Base-by-base conservation (phyloP, 768 basidiomycete species). In the Termitomyces sp. region DNA sequence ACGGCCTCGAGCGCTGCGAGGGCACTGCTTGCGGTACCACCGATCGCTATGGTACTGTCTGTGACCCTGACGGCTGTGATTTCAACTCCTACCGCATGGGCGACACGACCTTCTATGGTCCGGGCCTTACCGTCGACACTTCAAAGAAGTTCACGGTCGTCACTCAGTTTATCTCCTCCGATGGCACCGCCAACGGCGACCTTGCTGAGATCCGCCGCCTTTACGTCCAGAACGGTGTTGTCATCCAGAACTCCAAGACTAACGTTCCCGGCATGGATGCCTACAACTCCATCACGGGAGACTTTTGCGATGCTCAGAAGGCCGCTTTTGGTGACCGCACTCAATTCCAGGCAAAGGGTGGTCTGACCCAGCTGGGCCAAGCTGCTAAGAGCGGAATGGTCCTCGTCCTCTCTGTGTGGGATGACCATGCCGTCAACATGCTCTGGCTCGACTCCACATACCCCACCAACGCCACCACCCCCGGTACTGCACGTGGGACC, bases 51-150 rank as follows among this genome's bases (percentile, higher is more conserved):
- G 69, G 17, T 14, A 47, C 46, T 11, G 17, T 31, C 29, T 32
- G 29, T 17, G 31, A 47, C 19, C 46, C 46, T 59, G 80, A 79
- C 61, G 82, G 82, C 50, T 84, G 82, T 68, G 82, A 83, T 63
- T 83, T 82, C 77, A 84, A 82, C 79, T 80, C 82, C 32, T 83
- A 65, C 75, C 81, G 81, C 65, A 74, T 79, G 77, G 81, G 82
- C 35, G 66, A 69, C 65, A 63, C 59, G 56, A 59, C 66, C 50
- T 83, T 81, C 77, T 75, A 76, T 68, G 82, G 81, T 34, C 64
- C 65, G 19, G 77, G 77, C 58, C 61, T 66, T 64, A 79, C 73
- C 55, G 75, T 83, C 69, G 78, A 82, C 73, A 82, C 80, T 65
- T 72, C 58, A 66, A 64, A 70, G 61, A 73, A 72, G 62, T 75